Base-by-base conservation (phyloP, 169 alveolate genomes). In the Blepharisma undulans region DNA sequence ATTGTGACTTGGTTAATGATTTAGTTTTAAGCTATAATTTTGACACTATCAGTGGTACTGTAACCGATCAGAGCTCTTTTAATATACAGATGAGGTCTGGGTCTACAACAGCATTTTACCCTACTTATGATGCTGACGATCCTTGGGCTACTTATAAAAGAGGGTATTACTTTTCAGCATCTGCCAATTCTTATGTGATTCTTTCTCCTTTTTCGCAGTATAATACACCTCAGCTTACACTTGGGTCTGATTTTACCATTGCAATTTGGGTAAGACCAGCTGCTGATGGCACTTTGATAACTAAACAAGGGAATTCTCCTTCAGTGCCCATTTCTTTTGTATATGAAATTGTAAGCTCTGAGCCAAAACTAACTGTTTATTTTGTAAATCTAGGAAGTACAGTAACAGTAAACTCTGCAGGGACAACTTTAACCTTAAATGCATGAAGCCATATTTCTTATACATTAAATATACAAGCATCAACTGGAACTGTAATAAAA, bases 111-210 rank as follows among this genome's bases (percentile, higher is more conserved):
- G 36, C 10, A 2, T 82, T 82, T 82, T 82, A 34, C 76, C 89
- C 89, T 60, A 21, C 27, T 21, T 60, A 48, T 22, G 89, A 82
- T 19, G 1, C 89, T 36, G 89, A 82, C 14, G 89, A 82, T n/a
- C 89, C 89, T 36, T 48, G n/a, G 33, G 78, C 78, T 18, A 22
- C 77, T 25, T 82, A 82, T 30, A 82, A 82, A 10, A 82, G 89
- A 82, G 89, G 89, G 0, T 82, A 36, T 60, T 82, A 48, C 34
- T 82, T 82, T 59, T n/a, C 33, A 21, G 89, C 76, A 10, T 7
- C 89, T 2, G 30, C 80, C 18, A 48, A 5, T 48, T 25, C 71
- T 82, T n/a, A 48, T n/a, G 78, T 82, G 32, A n/a, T 22, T 5
- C 25, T 82, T 2, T 72, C 89, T 1, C 89, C 89, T 2, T 82